Base-by-base conservation (phyloP, 176 grass and related monocot genomes). In the Cenchrus americanus region DNA sequence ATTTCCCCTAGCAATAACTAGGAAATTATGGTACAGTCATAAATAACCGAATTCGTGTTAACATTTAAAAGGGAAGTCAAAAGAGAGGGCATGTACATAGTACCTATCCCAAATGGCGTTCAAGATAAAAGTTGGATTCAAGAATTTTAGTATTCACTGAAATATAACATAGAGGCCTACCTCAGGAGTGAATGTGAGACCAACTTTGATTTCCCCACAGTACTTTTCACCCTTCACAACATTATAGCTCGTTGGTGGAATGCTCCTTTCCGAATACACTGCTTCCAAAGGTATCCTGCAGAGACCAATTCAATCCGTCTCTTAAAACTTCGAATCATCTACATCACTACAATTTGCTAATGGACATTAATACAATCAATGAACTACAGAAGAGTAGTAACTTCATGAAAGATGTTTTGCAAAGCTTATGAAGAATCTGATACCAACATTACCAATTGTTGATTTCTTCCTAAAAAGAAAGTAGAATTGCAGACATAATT, bases 161-260 rank as follows among this genome's bases (percentile, higher is more conserved):
- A 54, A 47, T 64, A 77, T 83, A 61, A 67, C 26, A 19, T 6
- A n/a, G n/a, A 73, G 1, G 6, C 14, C 54, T 92, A 97, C 94
- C 89, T 91, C 67, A 3, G 92, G 80, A 80, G 85, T 88, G 71
- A 97, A 97, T 71, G 85, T 81, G 66, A 99, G 94, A 43, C 82
- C 91, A 46, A 94, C 75, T 94, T 86, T 99, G 66, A 99, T 88
- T 92, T 92, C 91, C 80, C 91, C 91, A 53, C 78, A 89, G 27
- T 99, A 99, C 26, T 96, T 65, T 83, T 94, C 76, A 79, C 76
- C 93, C 87, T 96, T 99, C 46, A 94, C 93, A 69, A 96, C 89
- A 82, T 90, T 96, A 74, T 99, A 99, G 47, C 26, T 14, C 55
- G 87, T 79, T 72, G 93, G 80, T 74, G 93, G 93, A 77, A 94